Evolutionary conservation across 140 eudicot genomes (phyloP).

Genomic region (Flaveria floridana): DNA sequence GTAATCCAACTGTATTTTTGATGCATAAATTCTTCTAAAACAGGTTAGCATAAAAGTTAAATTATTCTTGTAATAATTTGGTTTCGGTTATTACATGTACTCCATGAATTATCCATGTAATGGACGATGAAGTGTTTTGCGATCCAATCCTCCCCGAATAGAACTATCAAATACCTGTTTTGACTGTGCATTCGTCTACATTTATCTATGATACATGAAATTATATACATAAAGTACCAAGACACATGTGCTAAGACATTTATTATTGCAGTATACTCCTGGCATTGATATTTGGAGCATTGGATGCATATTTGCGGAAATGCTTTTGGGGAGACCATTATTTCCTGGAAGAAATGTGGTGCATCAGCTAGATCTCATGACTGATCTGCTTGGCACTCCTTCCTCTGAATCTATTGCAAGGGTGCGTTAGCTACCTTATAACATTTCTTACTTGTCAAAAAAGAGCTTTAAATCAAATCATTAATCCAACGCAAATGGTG

Average conservation of each 20-base stretch:
- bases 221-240: not conserved
- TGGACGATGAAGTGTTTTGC: not conserved
- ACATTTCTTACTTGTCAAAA: not conserved
- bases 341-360: conserved; percentile 97
- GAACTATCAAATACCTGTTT: not conserved
- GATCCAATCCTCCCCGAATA: not conserved
- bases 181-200: not conserved
- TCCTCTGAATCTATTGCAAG: conserved; percentile 71
- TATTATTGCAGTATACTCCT: conserved; percentile 78
- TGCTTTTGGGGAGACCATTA: conserved; percentile 77
- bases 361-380: conserved; percentile 84
- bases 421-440: conserved; percentile 40
- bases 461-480: not conserved
- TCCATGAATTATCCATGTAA: not conserved
- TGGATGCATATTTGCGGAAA: conserved; percentile 96
- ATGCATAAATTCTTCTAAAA: conserved; percentile 1
- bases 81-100: not conserved
- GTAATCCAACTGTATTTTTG: not conserved
- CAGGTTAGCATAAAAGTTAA: not conserved
- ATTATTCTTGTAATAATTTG: not conserved
- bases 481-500: not conserved
- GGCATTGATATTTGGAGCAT: conserved; percentile 95
- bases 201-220: not conserved
- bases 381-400: conserved; percentile 91
- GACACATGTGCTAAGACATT: conserved; percentile 12